A percentile compares a stretch with the other conserved stretches of the same genome.
These are phyloP conservation scores for Talaromyces sp. DNA, from an alignment of 2,329 filamentous ascomycete genomes.

Conservation along the genomic window DNA sequence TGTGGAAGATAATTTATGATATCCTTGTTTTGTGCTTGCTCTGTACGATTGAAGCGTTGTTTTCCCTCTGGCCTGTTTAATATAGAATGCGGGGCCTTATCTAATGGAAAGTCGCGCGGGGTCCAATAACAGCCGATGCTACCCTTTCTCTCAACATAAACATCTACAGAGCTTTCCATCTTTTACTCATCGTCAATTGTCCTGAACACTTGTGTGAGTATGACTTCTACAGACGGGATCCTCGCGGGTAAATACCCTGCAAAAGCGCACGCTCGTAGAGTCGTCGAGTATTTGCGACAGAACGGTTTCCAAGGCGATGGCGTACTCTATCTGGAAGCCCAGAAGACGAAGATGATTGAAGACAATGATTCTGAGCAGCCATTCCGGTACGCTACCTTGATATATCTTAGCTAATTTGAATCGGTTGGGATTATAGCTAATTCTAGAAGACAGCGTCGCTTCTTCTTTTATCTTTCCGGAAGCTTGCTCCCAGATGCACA, in stretches of 20 bases:
- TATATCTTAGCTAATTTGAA: no score
- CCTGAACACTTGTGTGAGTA: constrained; percentile 15
- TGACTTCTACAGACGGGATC: constrained; percentile 38
- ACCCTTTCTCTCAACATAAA: neutral
- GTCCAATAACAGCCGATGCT: neutral
- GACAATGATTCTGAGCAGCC: constrained; percentile 81
- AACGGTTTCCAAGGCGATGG: constrained; percentile 63
- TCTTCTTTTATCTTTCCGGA: constrained; percentile 93
- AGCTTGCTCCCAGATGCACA: constrained; percentile 76
- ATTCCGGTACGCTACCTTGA: constrained; percentile 60
- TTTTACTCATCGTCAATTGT: neutral
- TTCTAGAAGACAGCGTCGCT: constrained; percentile 70
- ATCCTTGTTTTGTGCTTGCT: neutral
- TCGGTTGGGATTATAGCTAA: neutral
- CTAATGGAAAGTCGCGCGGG: constrained; percentile 1
- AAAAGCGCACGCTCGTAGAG: constrained; percentile 78
- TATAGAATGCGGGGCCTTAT: constrained; percentile 1
- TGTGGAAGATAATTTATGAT: neutral
- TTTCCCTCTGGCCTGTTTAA: neutral
- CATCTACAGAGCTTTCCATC: neutral
- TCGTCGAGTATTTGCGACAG: constrained; percentile 71
- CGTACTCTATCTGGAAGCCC: constrained; percentile 82
- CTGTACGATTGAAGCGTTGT: neutral
- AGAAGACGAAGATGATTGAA: constrained; percentile 75
- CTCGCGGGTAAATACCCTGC: constrained; percentile 67